Evolutionary conservation across 805 yeast species (phyloP).

Genomic region (Lipomyces oligophaga): DNA sequence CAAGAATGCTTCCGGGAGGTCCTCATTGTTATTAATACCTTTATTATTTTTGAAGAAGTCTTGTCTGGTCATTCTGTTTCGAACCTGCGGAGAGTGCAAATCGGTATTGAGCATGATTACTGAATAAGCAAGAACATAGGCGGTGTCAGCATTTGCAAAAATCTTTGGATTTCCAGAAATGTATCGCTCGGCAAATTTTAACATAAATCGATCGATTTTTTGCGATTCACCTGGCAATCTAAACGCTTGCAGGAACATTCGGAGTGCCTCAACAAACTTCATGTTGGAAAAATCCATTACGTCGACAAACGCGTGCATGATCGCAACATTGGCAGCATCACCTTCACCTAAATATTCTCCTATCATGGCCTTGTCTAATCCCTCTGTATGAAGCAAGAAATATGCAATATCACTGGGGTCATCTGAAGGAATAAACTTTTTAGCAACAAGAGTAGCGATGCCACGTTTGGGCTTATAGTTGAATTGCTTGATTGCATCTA

Average conservation of each 20-base stretch:
- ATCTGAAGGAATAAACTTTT: constrained; percentile 59
- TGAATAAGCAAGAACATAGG: constrained; percentile 84
- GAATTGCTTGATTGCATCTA: constrained; percentile 74
- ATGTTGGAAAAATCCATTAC: constrained; percentile 67
- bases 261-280: constrained; percentile 79
- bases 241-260: constrained; percentile 79
- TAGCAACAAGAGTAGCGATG: constrained; percentile 53
- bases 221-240: constrained; percentile 98
- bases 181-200: constrained; percentile 92
- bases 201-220: constrained; percentile 93
- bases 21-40: constrained; percentile 89
- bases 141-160: constrained; percentile 72
- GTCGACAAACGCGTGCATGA: constrained; percentile 93
- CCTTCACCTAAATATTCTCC: constrained; percentile 95
- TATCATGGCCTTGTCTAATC: constrained; percentile 73
- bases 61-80: constrained; percentile 80
- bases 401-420: constrained; percentile 68
- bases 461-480: constrained; percentile 85
- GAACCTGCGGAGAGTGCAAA: constrained; percentile 86
- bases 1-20: constrained; percentile 71
- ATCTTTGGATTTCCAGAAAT: constrained; percentile 82
- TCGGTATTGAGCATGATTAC: constrained; percentile 94
- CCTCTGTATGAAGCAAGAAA: constrained; percentile 64
- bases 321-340: constrained; percentile 65
- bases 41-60: constrained; percentile 82